Conservation (phyloP, 2,329 filamentous ascomycete species). For the Purpureocillium takamizusanense region DNA sequence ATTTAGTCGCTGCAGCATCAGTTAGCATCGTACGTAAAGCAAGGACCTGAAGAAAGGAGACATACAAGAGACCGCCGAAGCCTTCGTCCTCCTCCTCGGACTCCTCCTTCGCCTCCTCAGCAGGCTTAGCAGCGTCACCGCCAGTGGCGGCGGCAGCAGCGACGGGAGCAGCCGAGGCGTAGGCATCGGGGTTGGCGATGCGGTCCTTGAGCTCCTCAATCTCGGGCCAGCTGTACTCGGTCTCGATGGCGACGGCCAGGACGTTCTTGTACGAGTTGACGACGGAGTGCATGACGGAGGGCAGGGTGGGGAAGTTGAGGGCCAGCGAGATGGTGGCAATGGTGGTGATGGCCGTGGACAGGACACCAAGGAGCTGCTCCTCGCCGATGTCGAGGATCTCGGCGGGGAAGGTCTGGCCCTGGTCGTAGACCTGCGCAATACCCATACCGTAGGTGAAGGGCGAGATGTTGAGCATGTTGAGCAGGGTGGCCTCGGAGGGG, state of each 20-base stretch:
- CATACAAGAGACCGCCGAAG: slow-evolving; percentile 74
- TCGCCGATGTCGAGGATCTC: slow-evolving; percentile 88
- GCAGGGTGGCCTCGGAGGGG: slow-evolving; percentile 93
- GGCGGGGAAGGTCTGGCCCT: slow-evolving; percentile 85
- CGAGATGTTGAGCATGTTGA: slow-evolving; percentile 99
- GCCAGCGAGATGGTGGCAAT: slow-evolving; percentile 89
- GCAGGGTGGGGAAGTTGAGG: slow-evolving; percentile 88
- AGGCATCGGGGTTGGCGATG: slow-evolving; percentile 97
- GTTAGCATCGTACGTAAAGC: slow-evolving; percentile 26
- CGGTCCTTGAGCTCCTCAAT: slow-evolving; percentile 99
- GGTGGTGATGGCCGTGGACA: slow-evolving; percentile 73
- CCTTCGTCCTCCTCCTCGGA: slow-evolving; percentile 61
- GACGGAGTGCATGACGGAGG: slow-evolving; percentile 91
- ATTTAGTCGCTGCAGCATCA: slow-evolving; percentile 40
- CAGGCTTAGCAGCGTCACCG: slow-evolving; percentile 36
- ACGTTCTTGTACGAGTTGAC: slow-evolving; percentile 98
- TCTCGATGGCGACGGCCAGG: slow-evolving; percentile 80
- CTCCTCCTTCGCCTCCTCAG: slow-evolving; percentile 56
- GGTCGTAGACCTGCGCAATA: slow-evolving; percentile 92
- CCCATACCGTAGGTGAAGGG: slow-evolving; percentile 99
- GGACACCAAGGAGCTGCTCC: slow-evolving; percentile 80
- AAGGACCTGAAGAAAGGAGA: slow-evolving; percentile 7
- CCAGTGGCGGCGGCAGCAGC: slow-evolving; percentile 49
- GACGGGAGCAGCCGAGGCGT: slow-evolving; percentile 72
- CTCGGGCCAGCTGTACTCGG: slow-evolving; percentile 88